Evolutionary conservation across 1,139 yeast species (phyloP), one percentile per base, ranked within the genome.

Genomic region (Saccharomyces hybrid): DNA sequence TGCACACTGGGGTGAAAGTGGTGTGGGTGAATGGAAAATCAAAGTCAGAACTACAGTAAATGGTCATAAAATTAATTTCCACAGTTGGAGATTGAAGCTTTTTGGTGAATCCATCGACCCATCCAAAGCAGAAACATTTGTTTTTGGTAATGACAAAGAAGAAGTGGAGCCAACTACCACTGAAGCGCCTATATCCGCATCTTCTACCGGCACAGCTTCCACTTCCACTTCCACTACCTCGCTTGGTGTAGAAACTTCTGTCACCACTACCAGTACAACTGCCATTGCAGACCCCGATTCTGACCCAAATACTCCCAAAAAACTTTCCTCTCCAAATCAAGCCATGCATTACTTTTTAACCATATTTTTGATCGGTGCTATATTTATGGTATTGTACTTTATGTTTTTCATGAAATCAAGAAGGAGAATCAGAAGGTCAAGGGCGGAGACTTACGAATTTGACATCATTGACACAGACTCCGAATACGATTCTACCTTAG

Each of bases 1-100:
- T 23, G 98, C 96, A 2, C 98, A 93, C 69, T 93, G 99, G 98
- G 97, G 96, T 38, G 97, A 90, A 67, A 58, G 70, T 1, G 95
- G 95, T 1, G 71, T 71, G 31, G 99, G 99, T 9, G 82, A 81
- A n/a, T 95, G 99, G 99, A 81, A 73, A 38, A 66, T 93, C 27
- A 81, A 78, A 61, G 91, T 91, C 1, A 72, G 73, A 55, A 81
- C 82, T 53, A 67, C 67, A 8, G 71, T 70, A 26, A 71, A 70
- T 7, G 69, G 61, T 1, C 73, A 74, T 58, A 68, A 69, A 6
- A 82, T 91, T 5, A 68, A 65, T 4, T 78, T 93, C 50, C 71
- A 76, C 47, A 76, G 80, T 62, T 93, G 96, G 95, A 85, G 84
- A 66, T 70, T 93, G 65, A 80, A 83, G 53, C 73, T 91, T 11